Base-by-base conservation (phyloP, 441 rosid genomes). In the Pelargonium fulgidum region DNA sequence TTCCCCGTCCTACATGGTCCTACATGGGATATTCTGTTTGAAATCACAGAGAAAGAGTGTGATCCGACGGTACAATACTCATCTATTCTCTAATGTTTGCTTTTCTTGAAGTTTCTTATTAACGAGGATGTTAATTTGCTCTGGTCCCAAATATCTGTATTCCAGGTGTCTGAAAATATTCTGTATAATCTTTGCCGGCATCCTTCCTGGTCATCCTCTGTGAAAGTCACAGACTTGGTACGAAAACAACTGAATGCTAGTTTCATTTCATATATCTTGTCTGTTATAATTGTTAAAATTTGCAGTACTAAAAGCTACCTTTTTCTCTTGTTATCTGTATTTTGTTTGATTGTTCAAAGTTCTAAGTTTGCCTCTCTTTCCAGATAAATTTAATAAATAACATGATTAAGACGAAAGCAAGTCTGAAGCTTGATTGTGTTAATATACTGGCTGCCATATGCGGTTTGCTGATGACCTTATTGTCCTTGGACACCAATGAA, bases 21-120 rank as follows among this genome's bases (percentile, higher is more conserved):
- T 66, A 80, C 96, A 2, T 92, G 97, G 98, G 91, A 92, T 79
- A 72, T 84, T 70, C 83, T 92, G 22, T 88, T 77, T 73, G 88
- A 83, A 45, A 76, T 92, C 61, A 69, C 86, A 82, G 83, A 72
- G 67, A 87, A 83, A 71, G 99, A 94, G 79, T 62, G 75, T 70
- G 91, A 90, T 64, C 76, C 74, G 14, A 85, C 85, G 97, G 99
- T 94, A 85, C 67, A 59, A 71, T 36, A 7, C 72, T 20, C 47
- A 16, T 62, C 42, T 70, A 56, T 58, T 48, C 61, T n/a, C 68
- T 48, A 67, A 62, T 50, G 24, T 47, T 16, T 66, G 44, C 72
- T 16, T 76, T 66, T 64, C 65, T 66, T 68, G 67, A 62, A 65
- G 69, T 73, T 76, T 29, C 65, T 7, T 72, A 42, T 67, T 68